phyloP scores from a whole-genome alignment of 2,329 filamentous ascomycete genomes.

The Colletotrichum paranaense region DNA sequence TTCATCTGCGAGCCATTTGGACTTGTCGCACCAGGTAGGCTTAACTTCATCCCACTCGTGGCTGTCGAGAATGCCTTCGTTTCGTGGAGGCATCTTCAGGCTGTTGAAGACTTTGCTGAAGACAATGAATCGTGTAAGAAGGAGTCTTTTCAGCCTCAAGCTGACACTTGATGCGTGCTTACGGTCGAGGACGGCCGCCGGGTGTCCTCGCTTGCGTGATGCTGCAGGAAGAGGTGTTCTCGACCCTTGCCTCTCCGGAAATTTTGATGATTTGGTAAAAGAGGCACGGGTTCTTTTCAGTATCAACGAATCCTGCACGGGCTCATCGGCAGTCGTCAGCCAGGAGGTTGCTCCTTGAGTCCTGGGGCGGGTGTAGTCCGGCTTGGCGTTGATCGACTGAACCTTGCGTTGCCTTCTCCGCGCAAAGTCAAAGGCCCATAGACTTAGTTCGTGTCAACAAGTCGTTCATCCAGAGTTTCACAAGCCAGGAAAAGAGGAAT shows the following conservation, averaged over 20 bases:
- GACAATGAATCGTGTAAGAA: neutral
- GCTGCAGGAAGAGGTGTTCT: neutral
- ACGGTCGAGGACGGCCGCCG: neutral
- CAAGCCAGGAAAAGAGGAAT: neutral
- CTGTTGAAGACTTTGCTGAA: neutral
- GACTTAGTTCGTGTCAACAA: neutral
- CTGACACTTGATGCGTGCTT: slow-evolving; percentile 8
- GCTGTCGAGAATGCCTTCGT: slow-evolving; percentile 47
- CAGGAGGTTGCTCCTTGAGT: too few species aligned
- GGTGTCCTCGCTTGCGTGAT: neutral
- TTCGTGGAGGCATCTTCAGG: slow-evolving; percentile 44
- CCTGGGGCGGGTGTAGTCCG: neutral
- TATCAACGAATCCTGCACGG: neutral
- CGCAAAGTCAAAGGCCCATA: neutral
- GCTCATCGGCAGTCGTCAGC: neutral
- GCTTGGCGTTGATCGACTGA: slow-evolving; percentile 19
- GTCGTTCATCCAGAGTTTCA: slow-evolving; percentile 27
- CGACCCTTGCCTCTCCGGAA: neutral
- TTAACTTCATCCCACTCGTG: slow-evolving; percentile 48
- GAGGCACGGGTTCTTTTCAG: slow-evolving; percentile 16
- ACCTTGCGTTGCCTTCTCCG: neutral
- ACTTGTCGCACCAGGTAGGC: slow-evolving; percentile 37
- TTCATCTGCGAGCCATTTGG: slow-evolving; percentile 37
- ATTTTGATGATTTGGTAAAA: slow-evolving; percentile 1
- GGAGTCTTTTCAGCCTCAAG: neutral